Percentiles rank a stretch among this genome's conserved stretches.
These are phyloP conservation scores for Jatropha curcas DNA, from an alignment of 345 rosid genomes.

Conservation along the genomic window DNA sequence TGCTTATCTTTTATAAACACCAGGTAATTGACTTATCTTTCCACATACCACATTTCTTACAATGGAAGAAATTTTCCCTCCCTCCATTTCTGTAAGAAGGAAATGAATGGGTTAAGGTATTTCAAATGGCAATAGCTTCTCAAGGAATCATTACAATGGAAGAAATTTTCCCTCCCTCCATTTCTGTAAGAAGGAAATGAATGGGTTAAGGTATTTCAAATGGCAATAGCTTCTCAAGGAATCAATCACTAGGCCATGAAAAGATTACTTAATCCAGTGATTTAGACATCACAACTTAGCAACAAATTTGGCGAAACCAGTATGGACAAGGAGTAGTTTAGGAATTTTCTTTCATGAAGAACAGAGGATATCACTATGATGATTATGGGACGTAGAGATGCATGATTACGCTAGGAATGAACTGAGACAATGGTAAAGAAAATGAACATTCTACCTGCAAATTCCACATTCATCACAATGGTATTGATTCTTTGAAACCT, in stretches of 20 bases:
- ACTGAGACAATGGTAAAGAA: neutral
- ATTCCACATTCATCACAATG: constrained; percentile 67
- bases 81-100: constrained; percentile 52
- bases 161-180: constrained; percentile 60
- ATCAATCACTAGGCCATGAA: neutral
- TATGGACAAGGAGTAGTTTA: neutral
- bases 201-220: neutral
- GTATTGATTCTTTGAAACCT: constrained; percentile 62
- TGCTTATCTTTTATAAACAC: neutral
- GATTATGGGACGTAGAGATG: neutral
- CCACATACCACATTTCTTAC: constrained; percentile 55
- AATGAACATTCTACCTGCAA: constrained; percentile 45
- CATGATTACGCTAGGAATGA: neutral
- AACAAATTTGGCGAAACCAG: neutral
- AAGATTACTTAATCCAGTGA: neutral
- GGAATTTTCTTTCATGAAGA: neutral
- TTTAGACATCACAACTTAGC: neutral
- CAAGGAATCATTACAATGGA: constrained; percentile 39
- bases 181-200: constrained; percentile 34
- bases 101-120: neutral
- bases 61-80: constrained; percentile 57
- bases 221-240: neutral
- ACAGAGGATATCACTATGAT: too few relatives aligned
- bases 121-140: neutral
- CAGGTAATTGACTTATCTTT: neutral